These are phyloP conservation scores for Suillus decipiens DNA, from an alignment of 768 basidiomycete genomes.

Conservation along the genomic window DNA sequence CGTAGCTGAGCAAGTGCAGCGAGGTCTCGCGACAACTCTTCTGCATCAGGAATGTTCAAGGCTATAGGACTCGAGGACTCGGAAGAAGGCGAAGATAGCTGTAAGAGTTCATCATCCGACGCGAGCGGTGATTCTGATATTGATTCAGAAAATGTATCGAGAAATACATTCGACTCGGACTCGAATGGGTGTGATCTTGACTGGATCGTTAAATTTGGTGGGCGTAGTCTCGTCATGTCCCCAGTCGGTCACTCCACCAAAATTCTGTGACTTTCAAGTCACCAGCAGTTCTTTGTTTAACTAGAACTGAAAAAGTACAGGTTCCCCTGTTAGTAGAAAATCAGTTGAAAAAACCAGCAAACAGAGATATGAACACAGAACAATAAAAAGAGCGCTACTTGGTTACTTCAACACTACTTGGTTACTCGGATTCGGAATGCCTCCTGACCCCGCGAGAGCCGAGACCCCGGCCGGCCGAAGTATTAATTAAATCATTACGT, in stretches of 20 bases:
- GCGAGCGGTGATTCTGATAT: constrained; percentile 5
- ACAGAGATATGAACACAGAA: constrained; percentile 1
- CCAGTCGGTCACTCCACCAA: neutral
- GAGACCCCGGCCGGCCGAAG: constrained; percentile 4
- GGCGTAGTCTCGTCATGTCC: constrained; percentile 43
- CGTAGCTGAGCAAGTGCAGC: constrained; percentile 69
- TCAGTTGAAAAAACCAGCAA: constrained; percentile 2
- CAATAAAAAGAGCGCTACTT: constrained; percentile 5
- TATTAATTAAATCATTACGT: neutral
- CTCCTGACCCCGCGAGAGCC: constrained; percentile 7
- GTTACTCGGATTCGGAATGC: constrained; percentile 7
- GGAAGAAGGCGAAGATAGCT: constrained; percentile 35
- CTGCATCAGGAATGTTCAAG: constrained; percentile 33
- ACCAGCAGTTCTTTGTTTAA: neutral
- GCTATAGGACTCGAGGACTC: constrained; percentile 18
- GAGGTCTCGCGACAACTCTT: constrained; percentile 70
- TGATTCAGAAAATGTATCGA: constrained; percentile 29
- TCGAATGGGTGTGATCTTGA: constrained; percentile 34
- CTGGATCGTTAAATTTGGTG: constrained; percentile 52
- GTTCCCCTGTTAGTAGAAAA: constrained; percentile 1
- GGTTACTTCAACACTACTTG: constrained; percentile 11
- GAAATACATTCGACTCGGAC: constrained; percentile 36
- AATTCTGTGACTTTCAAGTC: neutral
- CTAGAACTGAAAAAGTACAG: neutral
- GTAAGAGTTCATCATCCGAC: constrained; percentile 31